Base-by-base conservation (phyloP, 345 rosid species). In the Reutealis trisperma region DNA sequence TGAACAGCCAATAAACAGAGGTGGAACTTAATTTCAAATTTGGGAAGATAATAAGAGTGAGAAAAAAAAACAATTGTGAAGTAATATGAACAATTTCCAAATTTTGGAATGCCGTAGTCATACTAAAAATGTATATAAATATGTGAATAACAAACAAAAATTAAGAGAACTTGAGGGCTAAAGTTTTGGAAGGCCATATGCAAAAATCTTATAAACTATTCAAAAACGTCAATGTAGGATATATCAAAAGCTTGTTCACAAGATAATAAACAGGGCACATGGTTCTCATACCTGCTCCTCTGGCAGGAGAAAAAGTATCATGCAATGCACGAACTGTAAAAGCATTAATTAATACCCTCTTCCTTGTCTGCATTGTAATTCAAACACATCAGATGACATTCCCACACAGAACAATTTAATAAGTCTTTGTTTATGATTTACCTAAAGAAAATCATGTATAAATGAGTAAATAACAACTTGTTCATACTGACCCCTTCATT, bases 271-370 rank as follows among this genome's bases (percentile, higher is more conserved):
- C 44, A 67, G 25, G 63, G 71, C 58, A 60, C 21, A 67, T 45
- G 74, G 27, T 66, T 76, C 55, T 74, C 72, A 73, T 91, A 96
- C 99, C 99, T 86, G 99, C 99, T 83, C 94, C 99, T 80, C 99
- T 91, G 77, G 99, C 99, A 85, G 95, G 97, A 83, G 99, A 87
- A 83, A 96, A 96, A 58, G 95, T 87, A 87, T 96, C 99, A 62
- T 97, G 93, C 83, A 96, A 69, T 61, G 99, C 99, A 86, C 99
- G 99, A 67, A 92, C 99, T 44, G 98, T 93, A 86, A 96, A 96
- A 74, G 99, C 99, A 87, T 96, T 96, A 61, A 96, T 93, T 86
- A 96, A 79, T 73, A 96, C 98, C 86, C 99, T 87, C 81, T 93
- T 96, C 89, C 98, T 91, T 8, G 94, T 93, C 99, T 93, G 88